Percentiles rank a stretch among this genome's conserved stretches.
These are phyloP conservation scores for Leishmania braziliensis DNA, from an alignment of 208 protist species.

Conservation along the genomic window DNA sequence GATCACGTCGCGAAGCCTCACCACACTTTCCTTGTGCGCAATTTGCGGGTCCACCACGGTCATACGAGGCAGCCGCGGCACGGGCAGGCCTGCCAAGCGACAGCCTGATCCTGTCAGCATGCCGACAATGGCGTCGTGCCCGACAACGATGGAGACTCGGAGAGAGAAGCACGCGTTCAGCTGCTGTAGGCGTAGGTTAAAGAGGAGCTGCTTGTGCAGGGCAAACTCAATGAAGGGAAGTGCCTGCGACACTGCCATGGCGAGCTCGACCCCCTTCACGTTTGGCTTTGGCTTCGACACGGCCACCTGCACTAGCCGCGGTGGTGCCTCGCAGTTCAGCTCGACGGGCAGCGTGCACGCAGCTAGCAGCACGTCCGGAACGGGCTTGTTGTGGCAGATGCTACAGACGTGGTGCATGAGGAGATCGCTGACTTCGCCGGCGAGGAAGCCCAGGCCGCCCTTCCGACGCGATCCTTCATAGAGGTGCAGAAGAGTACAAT, in stretches of 20 bases:
- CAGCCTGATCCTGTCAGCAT: conserved; percentile 80
- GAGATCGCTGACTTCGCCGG: conserved; percentile 40
- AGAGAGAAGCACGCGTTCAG: conserved; percentile 90
- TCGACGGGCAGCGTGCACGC: conserved; percentile 84
- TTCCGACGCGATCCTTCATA: conserved; percentile 50
- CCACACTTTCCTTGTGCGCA: conserved; percentile 57
- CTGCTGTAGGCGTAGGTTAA: conserved; percentile 77
- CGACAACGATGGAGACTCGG: conserved; percentile 73
- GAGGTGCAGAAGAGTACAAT: conserved; percentile 74
- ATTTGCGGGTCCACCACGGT: conserved; percentile 67
- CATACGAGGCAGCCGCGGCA: conserved; percentile 63
- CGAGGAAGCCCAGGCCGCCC: conserved; percentile 13
- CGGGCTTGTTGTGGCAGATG: conserved; percentile 66
- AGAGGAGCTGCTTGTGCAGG: conserved; percentile 90
- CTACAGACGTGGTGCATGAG: conserved; percentile 59
- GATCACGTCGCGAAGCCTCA: conserved; percentile 67
- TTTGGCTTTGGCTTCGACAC: conserved; percentile 73
- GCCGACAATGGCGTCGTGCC: conserved; percentile 73
- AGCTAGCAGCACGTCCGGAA: conserved; percentile 81
- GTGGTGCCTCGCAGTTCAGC: conserved; percentile 51
- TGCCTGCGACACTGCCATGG: conserved; percentile 79
- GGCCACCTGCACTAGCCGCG: conserved; percentile 77
- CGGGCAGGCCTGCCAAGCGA: conserved; percentile 72
- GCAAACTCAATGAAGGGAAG: conserved; percentile 91
- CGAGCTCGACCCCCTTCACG: conserved; percentile 74